phyloP scores from a whole-genome alignment of 2,329 filamentous ascomycete species.

The Fusarium sp. region DNA sequence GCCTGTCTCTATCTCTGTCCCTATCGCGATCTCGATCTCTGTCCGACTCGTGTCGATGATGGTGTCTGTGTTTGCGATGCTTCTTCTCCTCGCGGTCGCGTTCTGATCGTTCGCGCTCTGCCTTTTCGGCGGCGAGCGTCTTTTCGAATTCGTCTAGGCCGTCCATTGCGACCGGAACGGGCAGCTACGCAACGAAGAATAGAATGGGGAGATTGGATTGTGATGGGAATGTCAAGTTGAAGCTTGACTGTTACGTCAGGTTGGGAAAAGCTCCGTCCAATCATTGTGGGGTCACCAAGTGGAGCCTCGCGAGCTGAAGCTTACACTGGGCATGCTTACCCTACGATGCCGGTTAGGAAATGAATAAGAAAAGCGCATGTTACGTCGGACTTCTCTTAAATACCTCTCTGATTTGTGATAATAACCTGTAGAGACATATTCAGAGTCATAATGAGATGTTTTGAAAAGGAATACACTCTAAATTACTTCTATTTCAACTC shows the following conservation, averaged over 20 bases:
- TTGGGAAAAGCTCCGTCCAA: constrained; percentile 22
- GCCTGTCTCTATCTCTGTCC: constrained; percentile 38
- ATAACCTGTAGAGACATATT: no score
- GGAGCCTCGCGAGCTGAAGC: background rate
- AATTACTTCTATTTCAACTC: no score
- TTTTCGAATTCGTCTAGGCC: constrained; percentile 82
- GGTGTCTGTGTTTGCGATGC: constrained; percentile 58
- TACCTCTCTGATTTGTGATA: no score
- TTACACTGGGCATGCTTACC: no score
- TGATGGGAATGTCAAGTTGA: background rate
- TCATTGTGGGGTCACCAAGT: constrained; percentile 18
- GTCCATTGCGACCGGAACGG: constrained; percentile 56
- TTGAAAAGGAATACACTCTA: no score
- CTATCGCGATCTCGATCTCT: constrained; percentile 44
- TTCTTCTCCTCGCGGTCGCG: constrained; percentile 59
- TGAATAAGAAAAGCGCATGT: no score
- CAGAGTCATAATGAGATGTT: no score
- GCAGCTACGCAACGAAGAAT: rapidly evolving
- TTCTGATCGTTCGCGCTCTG: constrained; percentile 62
- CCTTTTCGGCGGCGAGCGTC: constrained; percentile 75
- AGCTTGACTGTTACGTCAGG: constrained; percentile 31
- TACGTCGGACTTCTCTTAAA: no score
- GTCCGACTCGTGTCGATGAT: constrained; percentile 58
- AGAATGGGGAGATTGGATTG: background rate
- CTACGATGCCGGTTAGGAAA: no score